Evolutionary conservation across 1,284 basidiomycete genomes (phyloP), one percentile per base, ranked within the genome.

Genomic region (Trichosporon sp.): DNA sequence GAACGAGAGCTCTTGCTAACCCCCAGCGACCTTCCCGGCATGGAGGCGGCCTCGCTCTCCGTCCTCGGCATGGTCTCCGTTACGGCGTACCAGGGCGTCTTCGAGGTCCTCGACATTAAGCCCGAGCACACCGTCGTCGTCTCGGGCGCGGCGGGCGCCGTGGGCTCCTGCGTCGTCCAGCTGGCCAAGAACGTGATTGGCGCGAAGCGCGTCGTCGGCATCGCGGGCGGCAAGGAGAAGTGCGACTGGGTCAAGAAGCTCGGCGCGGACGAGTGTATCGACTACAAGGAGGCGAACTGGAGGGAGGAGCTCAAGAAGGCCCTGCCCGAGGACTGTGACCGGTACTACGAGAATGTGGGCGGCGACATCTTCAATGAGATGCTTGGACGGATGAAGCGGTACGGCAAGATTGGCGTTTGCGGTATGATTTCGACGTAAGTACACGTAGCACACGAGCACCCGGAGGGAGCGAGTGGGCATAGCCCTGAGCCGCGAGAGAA

Each of bases 181-280:
- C 76, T 82, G 70, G 81, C 82, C 66, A 84, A 84, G 71, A 77
- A 83, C 37, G 76, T 86, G 59, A 75, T 85, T 38, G 85, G 84
- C 7, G 84, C 84, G 76, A 78, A 79, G 70, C 81, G 82, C 54
- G 86, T 87, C 68, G 79, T 87, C 71, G 86, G 85, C 38, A 85
- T 87, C 66, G 86, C 86, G 1, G 86, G 87, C 54, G 84, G 85
- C 3, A 77, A 80, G 19, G 84, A 84, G 63, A 87, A 87, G 81
- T 86, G 85, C 77, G 74, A 80, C 2, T 87, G 84, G 85, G 81
- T 71, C 70, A 81, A 85, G 70, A 80, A 80, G 46, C 79, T 86
- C 68, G 85, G 85, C 1, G 85, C 85, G 51, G 86, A 87, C 78
- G 80, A 80, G 40, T 85, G 84, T 37, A 78, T 87, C 78, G 86